phyloP scores from a whole-genome alignment of 108 stramenopile species.

The Nitzschia sp. region DNA sequence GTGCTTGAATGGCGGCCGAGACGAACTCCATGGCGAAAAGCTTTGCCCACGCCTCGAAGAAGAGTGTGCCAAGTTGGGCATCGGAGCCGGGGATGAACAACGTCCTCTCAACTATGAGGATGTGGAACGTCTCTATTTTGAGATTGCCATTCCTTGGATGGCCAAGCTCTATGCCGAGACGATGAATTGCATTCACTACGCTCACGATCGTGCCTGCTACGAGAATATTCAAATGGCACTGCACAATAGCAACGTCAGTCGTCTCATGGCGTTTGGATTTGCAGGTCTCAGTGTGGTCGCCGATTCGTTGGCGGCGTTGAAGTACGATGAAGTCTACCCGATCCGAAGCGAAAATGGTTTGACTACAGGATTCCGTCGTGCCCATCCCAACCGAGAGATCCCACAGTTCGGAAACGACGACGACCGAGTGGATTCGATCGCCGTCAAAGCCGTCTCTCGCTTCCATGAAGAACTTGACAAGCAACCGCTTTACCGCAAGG shows the following conservation, averaged over 20 bases:
- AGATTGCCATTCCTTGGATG: conserved; percentile 72
- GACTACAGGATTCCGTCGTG: conserved; percentile 54
- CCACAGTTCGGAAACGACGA: conserved; percentile 67
- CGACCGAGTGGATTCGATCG: conserved; percentile 52
- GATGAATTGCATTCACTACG: conserved; percentile 72
- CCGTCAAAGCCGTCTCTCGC: conserved; percentile 34
- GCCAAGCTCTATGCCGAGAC: conserved; percentile 75
- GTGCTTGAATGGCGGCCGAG: conserved; percentile 62
- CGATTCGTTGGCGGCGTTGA: conserved; percentile 64
- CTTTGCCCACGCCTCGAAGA: conserved; percentile 47
- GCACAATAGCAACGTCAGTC: conserved; percentile 66
- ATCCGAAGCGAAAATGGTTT: conserved; percentile 57
- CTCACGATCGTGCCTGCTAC: conserved; percentile 55
- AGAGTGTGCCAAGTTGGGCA: conserved; percentile 56
- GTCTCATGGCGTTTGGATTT: conserved; percentile 69
- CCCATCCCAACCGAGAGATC: conserved; percentile 44
- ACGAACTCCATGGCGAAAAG: conserved; percentile 59
- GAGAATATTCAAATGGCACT: conserved; percentile 69
- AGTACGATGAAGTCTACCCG: conserved; percentile 60
- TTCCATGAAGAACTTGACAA: conserved; percentile 59
- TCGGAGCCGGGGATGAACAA: conserved; percentile 53
- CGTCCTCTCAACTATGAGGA: conserved; percentile 52
- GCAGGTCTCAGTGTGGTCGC: conserved; percentile 65
- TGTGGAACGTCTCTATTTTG: conserved; percentile 48
- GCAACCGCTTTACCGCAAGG: conserved; percentile 55